phyloP scores from a whole-genome alignment of 2,329 filamentous ascomycete genomes.

The Paraconiothyrium sp. region DNA sequence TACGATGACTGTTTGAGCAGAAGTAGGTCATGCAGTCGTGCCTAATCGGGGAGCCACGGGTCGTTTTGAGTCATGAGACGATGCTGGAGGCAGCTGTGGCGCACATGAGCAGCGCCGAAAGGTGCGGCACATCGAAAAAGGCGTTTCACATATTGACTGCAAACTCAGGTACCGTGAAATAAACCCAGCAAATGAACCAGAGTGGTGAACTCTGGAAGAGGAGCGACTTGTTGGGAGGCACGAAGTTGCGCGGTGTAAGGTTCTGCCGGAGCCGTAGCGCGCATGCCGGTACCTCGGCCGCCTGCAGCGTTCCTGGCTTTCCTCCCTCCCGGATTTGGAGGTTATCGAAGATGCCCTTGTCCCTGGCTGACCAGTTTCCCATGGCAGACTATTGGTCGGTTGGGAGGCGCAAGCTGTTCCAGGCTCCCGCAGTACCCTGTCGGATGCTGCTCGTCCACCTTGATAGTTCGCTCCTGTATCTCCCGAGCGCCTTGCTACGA shows the following conservation, averaged over 20 bases:
- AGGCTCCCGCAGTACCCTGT: too few species aligned
- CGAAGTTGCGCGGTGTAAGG: neutral
- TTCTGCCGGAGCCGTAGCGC: neutral
- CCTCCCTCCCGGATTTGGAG: neutral
- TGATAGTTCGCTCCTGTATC: neutral
- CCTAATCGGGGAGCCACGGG: neutral
- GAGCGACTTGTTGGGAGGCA: neutral
- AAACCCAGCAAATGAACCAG: neutral
- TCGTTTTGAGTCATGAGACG: slow-evolving; percentile 6
- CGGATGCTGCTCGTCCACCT: neutral
- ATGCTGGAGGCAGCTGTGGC: neutral
- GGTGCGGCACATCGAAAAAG: too few species aligned
- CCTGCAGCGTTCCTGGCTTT: neutral
- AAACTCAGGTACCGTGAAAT: too few species aligned
- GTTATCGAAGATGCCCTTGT: neutral
- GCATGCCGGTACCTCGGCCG: neutral
- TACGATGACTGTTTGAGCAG: neutral
- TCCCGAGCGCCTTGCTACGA: neutral
- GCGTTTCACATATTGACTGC: neutral
- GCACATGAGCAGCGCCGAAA: neutral
- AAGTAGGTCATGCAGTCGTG: neutral
- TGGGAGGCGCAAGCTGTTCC: too few species aligned
- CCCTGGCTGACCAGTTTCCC: neutral
- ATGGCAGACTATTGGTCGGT: too few species aligned
- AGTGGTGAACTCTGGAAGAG: neutral